A percentile compares a stretch with the other conserved stretches of the same genome.
These are phyloP conservation scores for Dissoconium aciculare DNA, from an alignment of 2,329 filamentous ascomycete genomes.

Conservation along the genomic window DNA sequence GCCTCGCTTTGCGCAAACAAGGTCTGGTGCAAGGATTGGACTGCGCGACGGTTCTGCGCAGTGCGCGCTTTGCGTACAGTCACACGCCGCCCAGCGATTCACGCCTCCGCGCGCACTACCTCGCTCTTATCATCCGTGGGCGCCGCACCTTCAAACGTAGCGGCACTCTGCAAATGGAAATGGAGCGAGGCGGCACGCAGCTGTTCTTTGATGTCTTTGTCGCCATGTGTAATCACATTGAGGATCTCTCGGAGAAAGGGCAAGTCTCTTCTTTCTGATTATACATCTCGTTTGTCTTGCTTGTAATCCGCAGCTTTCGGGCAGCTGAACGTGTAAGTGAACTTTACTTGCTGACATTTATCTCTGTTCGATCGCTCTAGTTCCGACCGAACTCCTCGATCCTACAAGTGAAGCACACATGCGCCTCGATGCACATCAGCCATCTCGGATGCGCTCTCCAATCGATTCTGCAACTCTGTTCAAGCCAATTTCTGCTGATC, in stretches of 20 bases:
- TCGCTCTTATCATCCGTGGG: conserved; percentile 92
- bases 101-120: conserved; percentile 86
- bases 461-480: too few relatives aligned
- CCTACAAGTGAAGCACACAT: too few relatives aligned
- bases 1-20: conserved; percentile 82
- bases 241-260: conserved; percentile 82
- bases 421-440: too few relatives aligned
- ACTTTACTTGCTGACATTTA: too few relatives aligned
- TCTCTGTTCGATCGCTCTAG: too few relatives aligned
- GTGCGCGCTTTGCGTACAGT: conserved; percentile 87
- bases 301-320: too few relatives aligned
- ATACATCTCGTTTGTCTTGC: conserved; percentile 4
- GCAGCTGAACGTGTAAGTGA: too few relatives aligned
- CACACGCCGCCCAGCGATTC: conserved; percentile 89
- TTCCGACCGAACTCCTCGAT: too few relatives aligned
- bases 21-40: conserved; percentile 86
- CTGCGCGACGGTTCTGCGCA: conserved; percentile 78
- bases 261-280: conserved; percentile 35
- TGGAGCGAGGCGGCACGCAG: conserved; percentile 76
- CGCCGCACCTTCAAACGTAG: conserved; percentile 96
- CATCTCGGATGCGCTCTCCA: too few relatives aligned
- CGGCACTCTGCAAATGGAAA: conserved; percentile 97
- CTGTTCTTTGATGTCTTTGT: conserved; percentile 98
- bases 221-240: conserved; percentile 94
- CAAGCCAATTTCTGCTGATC: too few relatives aligned